Base-by-base conservation (phyloP, 352 stramenopile genomes). In the Plasmopara viticola region DNA sequence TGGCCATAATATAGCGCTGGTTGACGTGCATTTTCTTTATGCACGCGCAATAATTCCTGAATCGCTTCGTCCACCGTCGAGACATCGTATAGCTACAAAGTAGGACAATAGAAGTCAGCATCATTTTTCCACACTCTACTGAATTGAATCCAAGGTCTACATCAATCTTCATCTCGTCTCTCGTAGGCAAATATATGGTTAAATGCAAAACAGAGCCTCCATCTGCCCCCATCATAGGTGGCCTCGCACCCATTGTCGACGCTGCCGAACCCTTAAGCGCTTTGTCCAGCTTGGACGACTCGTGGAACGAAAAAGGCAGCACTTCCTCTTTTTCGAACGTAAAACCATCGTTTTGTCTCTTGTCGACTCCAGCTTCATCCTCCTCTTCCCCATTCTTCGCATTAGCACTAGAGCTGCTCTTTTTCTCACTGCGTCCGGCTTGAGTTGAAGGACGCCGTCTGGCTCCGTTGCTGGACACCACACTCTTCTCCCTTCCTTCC, bases 11-110 rank as follows among this genome's bases (percentile, higher is more conserved):
- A 94, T 31, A 94, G 55, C 33, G 64, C 43, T 14, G 84, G 82
- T 50, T 91, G 72, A 6, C 64, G 63, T 13, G 58, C 68, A 44
- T 88, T 74, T n/a, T 60, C 67, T 44, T 90, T 74, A 49, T 93
- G 84, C 14, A 70, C 73, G 14, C 76, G 71, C 42, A 94, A 44
- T 29, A 94, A 79, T 49, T 91, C 78, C 37, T 93, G 80, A 48
- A 94, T 94, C 33, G 81, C 84, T 57, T 94, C 84, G 48, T 94
- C 84, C 13, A 94, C 84, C 0, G 80, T 94, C 40, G 81, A 91
- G 6, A 86, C 70, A 51, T 94, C 84, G 52, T 93, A 93, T 14
- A 94, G 51, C 84, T 94, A 69, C 25, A 55, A 7, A 40, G 20
- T 25, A 50, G 51, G 31, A 35, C 30, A 47, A 8, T 8, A 51